A percentile compares a stretch with the other conserved stretches of the same genome.
These are phyloP conservation scores for Cicer chorassanicum DNA, from an alignment of 306 rosid species.

Conservation along the genomic window DNA sequence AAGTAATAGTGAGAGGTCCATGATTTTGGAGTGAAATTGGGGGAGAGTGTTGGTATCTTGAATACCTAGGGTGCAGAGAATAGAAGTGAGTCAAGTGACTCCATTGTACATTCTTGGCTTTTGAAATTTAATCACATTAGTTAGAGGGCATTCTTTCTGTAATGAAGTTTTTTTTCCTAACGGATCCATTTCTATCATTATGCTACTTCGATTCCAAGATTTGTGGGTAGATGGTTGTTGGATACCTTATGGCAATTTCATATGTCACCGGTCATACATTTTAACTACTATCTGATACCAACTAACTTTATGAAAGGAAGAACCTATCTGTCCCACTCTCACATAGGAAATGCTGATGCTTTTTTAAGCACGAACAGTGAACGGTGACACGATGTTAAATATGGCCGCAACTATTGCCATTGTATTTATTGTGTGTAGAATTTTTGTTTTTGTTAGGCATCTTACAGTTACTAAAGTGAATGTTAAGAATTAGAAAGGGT, in stretches of 20 bases:
- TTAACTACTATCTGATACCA: not conserved
- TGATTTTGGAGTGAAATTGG: not conserved
- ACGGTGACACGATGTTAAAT: not conserved
- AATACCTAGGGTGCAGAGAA: not conserved
- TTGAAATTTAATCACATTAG: not conserved
- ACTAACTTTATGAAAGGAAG: not conserved
- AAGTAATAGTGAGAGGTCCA: not conserved
- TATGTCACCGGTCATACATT: not conserved
- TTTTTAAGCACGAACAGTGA: not conserved
- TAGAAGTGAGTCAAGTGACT: not conserved
- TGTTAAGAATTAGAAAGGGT: not conserved
- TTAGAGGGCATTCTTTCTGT: not conserved
- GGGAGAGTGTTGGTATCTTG: not conserved
- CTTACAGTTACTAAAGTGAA: not conserved
- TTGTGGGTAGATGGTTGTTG: conserved; percentile 13
- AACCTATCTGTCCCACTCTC: not conserved
- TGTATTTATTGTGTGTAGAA: not conserved
- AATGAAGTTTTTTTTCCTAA: not conserved
- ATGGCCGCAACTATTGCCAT: not conserved
- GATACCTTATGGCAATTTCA: not conserved
- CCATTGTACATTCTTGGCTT: not conserved
- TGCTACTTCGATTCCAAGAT: conserved; percentile 2
- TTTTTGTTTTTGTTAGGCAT: conserved; percentile 19
- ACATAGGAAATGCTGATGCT: not conserved
- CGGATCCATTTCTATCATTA: not conserved